Percentiles rank a stretch among this genome's conserved stretches.
Conservation (phyloP, 179 eudicot species). For the Silene coronaria region DNA sequence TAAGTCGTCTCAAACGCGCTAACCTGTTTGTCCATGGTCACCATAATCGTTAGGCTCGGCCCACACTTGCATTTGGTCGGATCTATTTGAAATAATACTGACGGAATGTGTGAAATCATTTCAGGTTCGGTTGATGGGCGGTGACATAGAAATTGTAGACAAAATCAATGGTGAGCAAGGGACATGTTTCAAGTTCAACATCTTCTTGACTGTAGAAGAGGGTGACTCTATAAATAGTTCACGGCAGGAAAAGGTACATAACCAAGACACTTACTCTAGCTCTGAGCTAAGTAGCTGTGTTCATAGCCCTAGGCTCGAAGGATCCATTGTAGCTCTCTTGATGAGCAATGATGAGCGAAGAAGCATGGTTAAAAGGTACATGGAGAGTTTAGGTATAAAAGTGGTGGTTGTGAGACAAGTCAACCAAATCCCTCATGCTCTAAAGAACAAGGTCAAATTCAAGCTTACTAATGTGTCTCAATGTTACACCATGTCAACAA, state of each 20-base stretch:
- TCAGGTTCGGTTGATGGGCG: slow-evolving; percentile 91
- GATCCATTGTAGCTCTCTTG: slow-evolving; percentile 50
- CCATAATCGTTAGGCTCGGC: too few species aligned
- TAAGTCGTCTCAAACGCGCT: background rate
- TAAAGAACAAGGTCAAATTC: slow-evolving; percentile 28
- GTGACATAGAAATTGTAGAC: slow-evolving; percentile 71
- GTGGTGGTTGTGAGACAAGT: slow-evolving; percentile 35
- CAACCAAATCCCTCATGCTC: slow-evolving; percentile 32
- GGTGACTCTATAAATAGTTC: slow-evolving; percentile 1
- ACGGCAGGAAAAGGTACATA: slow-evolving; percentile 15
- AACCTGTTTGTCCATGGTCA: background rate
- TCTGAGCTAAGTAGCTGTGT: slow-evolving; percentile 20
- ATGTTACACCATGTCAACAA: slow-evolving; percentile 31
- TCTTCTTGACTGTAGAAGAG: slow-evolving; percentile 31
- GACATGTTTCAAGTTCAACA: slow-evolving; percentile 66
- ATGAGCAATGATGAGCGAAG: slow-evolving; percentile 44
- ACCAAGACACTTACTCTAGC: slow-evolving; percentile 20
- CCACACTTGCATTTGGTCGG: too few species aligned
- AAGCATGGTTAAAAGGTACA: slow-evolving; percentile 35
- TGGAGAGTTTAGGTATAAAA: slow-evolving; percentile 48
- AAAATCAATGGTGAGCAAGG: slow-evolving; percentile 55
- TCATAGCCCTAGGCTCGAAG: slow-evolving; percentile 38
- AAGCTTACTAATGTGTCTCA: slow-evolving; percentile 1
- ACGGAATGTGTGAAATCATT: background rate
- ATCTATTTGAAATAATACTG: background rate